A percentile compares a stretch with the other conserved stretches of the same genome.
These are phyloP conservation scores for Trichoderma cornu-damae DNA, from an alignment of 2,329 filamentous ascomycete species.

Conservation along the genomic window DNA sequence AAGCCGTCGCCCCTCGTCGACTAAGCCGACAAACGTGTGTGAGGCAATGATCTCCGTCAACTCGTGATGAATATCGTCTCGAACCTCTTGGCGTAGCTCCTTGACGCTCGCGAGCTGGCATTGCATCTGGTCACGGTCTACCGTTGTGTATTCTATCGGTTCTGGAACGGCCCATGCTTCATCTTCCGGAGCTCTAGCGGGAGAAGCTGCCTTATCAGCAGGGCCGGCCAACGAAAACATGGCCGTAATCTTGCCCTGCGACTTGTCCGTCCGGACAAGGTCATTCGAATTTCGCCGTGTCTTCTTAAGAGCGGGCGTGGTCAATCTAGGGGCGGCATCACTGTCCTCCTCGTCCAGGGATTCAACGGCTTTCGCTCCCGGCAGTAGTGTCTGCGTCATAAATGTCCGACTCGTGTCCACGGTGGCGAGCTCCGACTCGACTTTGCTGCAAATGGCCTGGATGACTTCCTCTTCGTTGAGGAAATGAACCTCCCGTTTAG, in stretches of 20 bases:
- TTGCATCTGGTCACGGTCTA: slow-evolving; percentile 61
- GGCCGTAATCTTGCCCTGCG: slow-evolving; percentile 87
- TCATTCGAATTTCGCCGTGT: slow-evolving; percentile 56
- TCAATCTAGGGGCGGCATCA: slow-evolving; percentile 29
- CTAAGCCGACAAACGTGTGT: slow-evolving; percentile 89
- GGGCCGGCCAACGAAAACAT: slow-evolving; percentile 66
- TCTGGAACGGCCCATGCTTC: slow-evolving; percentile 40
- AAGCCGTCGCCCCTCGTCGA: slow-evolving; percentile 79
- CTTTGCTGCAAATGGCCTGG: slow-evolving; percentile 73
- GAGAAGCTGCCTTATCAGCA: slow-evolving; percentile 21
- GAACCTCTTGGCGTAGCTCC: slow-evolving; percentile 73
- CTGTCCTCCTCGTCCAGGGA: slow-evolving; percentile 27
- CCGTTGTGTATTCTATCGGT: slow-evolving; percentile 63
- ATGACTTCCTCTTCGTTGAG: slow-evolving; percentile 96
- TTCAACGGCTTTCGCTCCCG: slow-evolving; percentile 47
- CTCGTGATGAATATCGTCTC: slow-evolving; percentile 74
- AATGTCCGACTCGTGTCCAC: slow-evolving; percentile 95
- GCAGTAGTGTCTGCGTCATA: slow-evolving; percentile 84
- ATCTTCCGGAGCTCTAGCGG: slow-evolving; percentile 23
- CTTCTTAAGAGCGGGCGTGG: slow-evolving; percentile 37
- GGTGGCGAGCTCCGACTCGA: slow-evolving; percentile 70
- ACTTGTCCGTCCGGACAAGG: slow-evolving; percentile 83
- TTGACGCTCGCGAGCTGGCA: slow-evolving; percentile 82
- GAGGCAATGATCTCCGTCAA: slow-evolving; percentile 82
- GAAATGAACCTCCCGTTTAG: slow-evolving; percentile 94